Evolutionary conservation across 2,329 filamentous ascomycete species (phyloP).

Genomic region (Lojkania enalia): DNA sequence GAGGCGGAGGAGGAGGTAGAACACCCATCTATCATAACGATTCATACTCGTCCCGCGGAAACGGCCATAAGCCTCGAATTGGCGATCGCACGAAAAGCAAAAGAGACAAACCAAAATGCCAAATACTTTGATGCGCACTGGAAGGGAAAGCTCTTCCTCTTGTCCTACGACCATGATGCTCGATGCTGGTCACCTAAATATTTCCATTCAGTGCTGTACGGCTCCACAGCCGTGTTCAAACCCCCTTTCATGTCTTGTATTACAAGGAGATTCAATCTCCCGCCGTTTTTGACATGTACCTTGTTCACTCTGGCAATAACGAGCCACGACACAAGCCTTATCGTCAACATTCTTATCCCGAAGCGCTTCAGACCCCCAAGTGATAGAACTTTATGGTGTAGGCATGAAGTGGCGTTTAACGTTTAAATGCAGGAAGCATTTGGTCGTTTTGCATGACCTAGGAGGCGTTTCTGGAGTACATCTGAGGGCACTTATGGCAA

Average conservation of each 20-base stretch:
- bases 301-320: constrained; percentile 24
- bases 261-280: neutral
- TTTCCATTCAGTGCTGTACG: neutral
- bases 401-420: constrained; percentile 43
- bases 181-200: neutral
- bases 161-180: neutral
- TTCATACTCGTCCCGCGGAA: constrained; percentile 9
- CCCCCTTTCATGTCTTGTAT: too few relatives aligned
- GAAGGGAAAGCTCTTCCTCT: neutral
- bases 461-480: constrained; percentile 37
- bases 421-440: constrained; percentile 19
- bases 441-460: constrained; percentile 33
- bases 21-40: constrained; percentile 14
- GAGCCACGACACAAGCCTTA: constrained; percentile 28
- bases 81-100: constrained; percentile 19
- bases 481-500: too few relatives aligned
- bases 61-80: constrained; percentile 15
- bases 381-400: constrained; percentile 35
- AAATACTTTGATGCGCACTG: constrained; percentile 33
- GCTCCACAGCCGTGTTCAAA: neutral
- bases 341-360: constrained; percentile 18
- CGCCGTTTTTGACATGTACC: neutral
- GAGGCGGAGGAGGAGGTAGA: constrained; percentile 1
- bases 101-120: constrained; percentile 39
- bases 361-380: constrained; percentile 3